Evolutionary conservation across 495 filamentous ascomycete genomes (phyloP), one percentile per base, ranked within the genome.

Genomic region (Aspergillus biplanus): DNA sequence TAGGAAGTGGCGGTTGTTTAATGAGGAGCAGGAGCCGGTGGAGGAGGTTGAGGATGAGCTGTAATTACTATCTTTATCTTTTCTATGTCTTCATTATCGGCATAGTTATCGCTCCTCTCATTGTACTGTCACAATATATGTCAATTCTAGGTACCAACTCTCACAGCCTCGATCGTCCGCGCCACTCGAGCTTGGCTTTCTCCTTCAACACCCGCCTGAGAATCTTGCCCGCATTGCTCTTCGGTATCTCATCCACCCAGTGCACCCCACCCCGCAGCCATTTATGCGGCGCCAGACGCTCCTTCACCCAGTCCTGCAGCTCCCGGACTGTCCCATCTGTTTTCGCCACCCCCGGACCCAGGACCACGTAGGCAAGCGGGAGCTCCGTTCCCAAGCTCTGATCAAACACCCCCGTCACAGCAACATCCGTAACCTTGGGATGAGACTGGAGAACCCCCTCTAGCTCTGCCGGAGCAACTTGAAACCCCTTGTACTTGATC

Each of bases 401-500:
- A 69, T 89, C 83, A 59, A 90, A 83, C n/a, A 96, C 78, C 0
- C 92, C 91, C 55, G 93, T 86, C 1, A 97, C 92, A n/a, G 91
- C 93, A 0, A 87, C 91, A 70, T 97, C 93, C 15, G 86, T 83
- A 39, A 97, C 80, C n/a, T 86, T 82, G 18, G 82, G 77, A 71
- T 94, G 90, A 11, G 83, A 80, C 1, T 89, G 69, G 13, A 97
- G 77, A 9, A 92, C 63, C 12, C 87, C 90, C 65, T 96, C 93
- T 7, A 97, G 80, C 71, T 97, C 93, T 3, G 92, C 91, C 3
- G 92, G 92, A 0, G 92, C 82, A 6, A 96, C 91, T 69, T 95
- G 92, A 78, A 93, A 93, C 13, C 92, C 92, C 69, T 86, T 85
- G 71, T 94, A 94, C 77, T 95, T 95, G 76, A 96, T 95, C 49